Base-by-base conservation (phyloP, 441 rosid genomes). In the Cnidoscolus chayamansa region DNA sequence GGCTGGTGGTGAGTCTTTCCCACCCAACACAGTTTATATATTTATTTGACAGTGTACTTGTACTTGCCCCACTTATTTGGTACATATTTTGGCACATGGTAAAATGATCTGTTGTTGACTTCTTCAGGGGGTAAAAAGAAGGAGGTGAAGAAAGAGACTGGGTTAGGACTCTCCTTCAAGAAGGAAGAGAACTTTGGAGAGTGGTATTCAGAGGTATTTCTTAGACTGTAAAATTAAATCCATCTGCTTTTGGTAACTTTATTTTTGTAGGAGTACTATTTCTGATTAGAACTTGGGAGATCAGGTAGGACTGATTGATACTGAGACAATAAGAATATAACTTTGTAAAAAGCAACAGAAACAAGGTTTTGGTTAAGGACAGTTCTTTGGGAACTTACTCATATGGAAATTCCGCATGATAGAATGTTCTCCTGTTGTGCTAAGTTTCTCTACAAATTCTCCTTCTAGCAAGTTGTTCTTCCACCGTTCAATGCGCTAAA, bases 121-220 rank as follows among this genome's bases (percentile, higher is more conserved):
- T 68, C 17, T 57, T 20, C 57, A 68, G 88, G 82, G 7, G 90
- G 86, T 64, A 87, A 80, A 60, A 90, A 83, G 83, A 89, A 89
- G 84, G 88, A 83, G 80, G 95, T 88, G 75, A 90, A 88, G 85
- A 88, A 90, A 70, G 92, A 90, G 78, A 90, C 92, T 57, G 85
- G 91, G 37, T 79, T 90, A 65, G 90, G 95, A 25, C 90, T 90
- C 61, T 80, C 92, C 59, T 50, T 74, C 62, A 83, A 77, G 73
- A 90, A 90, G 81, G 92, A 90, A 20, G 95, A 85, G 25, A 86
- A 86, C 75, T 90, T 90, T 25, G 92, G 95, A 45, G 93, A 90
- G 71, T 90, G 95, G 95, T 90, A 90, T 70, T 86, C 91, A 0
- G 90, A 90, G 88, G 95, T 88, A 76, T 11, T 56, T n/a, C 25